phyloP scores from a whole-genome alignment of 495 filamentous ascomycete genomes.

The Peziza echinospora region DNA sequence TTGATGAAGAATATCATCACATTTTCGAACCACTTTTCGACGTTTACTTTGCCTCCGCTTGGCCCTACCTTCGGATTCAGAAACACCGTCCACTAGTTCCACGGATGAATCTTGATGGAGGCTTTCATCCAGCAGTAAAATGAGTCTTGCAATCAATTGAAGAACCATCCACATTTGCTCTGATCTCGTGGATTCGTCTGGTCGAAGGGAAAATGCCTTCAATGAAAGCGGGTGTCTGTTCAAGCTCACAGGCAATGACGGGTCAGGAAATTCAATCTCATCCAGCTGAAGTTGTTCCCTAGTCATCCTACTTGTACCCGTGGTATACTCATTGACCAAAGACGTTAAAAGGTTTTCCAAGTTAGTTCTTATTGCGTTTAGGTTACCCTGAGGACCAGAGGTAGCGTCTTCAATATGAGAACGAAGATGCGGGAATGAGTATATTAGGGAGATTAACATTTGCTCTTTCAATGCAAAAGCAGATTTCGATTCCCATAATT shows the following conservation, averaged over 20 bases:
- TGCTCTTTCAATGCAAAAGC: conserved; percentile 33
- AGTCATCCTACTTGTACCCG: conserved; percentile 34
- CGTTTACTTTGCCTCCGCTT: conserved; percentile 32
- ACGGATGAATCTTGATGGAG: not conserved
- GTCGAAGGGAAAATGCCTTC: conserved; percentile 20
- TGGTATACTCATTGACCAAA: conserved; percentile 50
- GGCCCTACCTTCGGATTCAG: conserved; percentile 13
- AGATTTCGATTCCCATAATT: conserved; percentile 51
- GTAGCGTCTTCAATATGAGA: conserved; percentile 18
- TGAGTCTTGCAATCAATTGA: conserved; percentile 6
- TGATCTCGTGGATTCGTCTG: conserved; percentile 27
- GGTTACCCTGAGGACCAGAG: conserved; percentile 6
- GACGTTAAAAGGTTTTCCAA: conserved; percentile 37
- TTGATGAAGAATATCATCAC: conserved; percentile 33
- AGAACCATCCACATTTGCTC: conserved; percentile 18
- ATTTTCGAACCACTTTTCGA: not conserved
- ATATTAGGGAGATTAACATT: conserved; percentile 46
- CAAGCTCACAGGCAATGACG: conserved; percentile 20
- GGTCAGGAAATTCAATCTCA: conserved; percentile 38
- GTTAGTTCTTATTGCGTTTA: conserved; percentile 6
- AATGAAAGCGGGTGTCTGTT: conserved; percentile 26
- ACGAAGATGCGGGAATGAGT: conserved; percentile 38
- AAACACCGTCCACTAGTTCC: conserved; percentile 1
- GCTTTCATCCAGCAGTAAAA: conserved; percentile 11
- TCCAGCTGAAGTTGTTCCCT: conserved; percentile 49